A percentile compares a stretch with the other conserved stretches of the same genome.
Evolutionary conservation across 129 eudicot species (phyloP).

Genomic region (Helianthus tuberosus): DNA sequence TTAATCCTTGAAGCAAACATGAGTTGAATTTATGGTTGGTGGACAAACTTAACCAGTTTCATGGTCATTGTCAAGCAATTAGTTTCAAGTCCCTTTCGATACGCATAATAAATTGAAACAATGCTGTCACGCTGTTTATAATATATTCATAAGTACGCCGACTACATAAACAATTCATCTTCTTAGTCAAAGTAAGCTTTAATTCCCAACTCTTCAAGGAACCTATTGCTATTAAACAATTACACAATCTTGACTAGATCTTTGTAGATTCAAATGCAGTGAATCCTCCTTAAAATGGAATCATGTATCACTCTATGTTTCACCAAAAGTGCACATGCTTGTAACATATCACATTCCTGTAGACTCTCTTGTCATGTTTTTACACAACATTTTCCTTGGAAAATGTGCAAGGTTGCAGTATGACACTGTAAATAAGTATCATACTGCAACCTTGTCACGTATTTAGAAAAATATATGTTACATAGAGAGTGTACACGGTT

Average conservation of each 20-base stretch:
- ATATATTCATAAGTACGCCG: slow-evolving; percentile 20
- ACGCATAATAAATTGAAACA: slow-evolving; percentile 21
- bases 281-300: slow-evolving; percentile 25
- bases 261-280: slow-evolving; percentile 26
- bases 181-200: slow-evolving; percentile 35
- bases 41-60: slow-evolving; percentile 1
- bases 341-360: not conserved
- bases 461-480: not conserved
- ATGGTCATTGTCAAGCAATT: slow-evolving; percentile 20
- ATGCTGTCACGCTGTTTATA: slow-evolving; percentile 20
- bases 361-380: not conserved
- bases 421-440: not conserved
- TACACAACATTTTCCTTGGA: not conserved
- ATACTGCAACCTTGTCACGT: not conserved
- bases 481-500: not conserved
- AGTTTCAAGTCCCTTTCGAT: slow-evolving; percentile 28
- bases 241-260: slow-evolving; percentile 37
- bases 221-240: slow-evolving; percentile 22
- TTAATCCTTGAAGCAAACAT: not conserved
- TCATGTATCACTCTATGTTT: slow-evolving; percentile 20
- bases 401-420: not conserved
- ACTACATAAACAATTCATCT: slow-evolving; percentile 31
- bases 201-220: slow-evolving; percentile 35
- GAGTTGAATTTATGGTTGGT: slow-evolving; percentile 8
- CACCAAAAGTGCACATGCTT: slow-evolving; percentile 1